Base-by-base conservation (phyloP, 331 rosid genomes). In the Erythrophleum ivorense region DNA sequence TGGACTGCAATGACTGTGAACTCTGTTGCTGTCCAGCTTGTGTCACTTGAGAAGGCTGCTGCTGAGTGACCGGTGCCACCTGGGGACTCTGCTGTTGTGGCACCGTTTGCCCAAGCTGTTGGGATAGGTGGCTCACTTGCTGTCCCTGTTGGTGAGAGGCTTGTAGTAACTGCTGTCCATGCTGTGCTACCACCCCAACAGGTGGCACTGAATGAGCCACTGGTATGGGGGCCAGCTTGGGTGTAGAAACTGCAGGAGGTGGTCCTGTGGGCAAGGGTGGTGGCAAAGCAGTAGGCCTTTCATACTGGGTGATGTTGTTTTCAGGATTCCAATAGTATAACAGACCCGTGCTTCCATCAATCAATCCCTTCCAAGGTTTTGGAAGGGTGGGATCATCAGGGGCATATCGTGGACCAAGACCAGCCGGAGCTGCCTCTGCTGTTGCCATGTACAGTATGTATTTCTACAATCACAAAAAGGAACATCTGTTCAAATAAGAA, bases 301-400 rank as follows among this genome's bases (percentile, higher is more conserved):
- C 99, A 74, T 96, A 96, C 36, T 96, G 99, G 13, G 99, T 96
- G 36, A 94, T 50, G 41, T 94, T 96, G 2, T 98, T 94, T 82
- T 96, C 99, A 55, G 98, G 98, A 75, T 96, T 96, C 99, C 99
- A 94, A 77, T 92, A 96, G 83, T 96, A 96, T 13, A 90, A 84
- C 38, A 90, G 1, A 66, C 97, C 97, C 1, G 97, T 88, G 77
- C 91, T 89, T 50, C 98, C 99, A 82, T 96, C 99, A 84, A 96
- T 92, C 89, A 96, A 83, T 36, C 98, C 99, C 86, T 90, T 94
- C 99, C 99, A 96, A 0, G 98, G 99, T 19, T 78, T 73, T 2
- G 99, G 99, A 76, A 96, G 97, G 7, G 97, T 86, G 5, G 97
- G 99, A 80, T 96, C 98, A 6, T 94, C 97, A 0, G 99, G 99